Conservation (phyloP, 176 grass and related monocot species). For the Coix lacrymajobi region DNA sequence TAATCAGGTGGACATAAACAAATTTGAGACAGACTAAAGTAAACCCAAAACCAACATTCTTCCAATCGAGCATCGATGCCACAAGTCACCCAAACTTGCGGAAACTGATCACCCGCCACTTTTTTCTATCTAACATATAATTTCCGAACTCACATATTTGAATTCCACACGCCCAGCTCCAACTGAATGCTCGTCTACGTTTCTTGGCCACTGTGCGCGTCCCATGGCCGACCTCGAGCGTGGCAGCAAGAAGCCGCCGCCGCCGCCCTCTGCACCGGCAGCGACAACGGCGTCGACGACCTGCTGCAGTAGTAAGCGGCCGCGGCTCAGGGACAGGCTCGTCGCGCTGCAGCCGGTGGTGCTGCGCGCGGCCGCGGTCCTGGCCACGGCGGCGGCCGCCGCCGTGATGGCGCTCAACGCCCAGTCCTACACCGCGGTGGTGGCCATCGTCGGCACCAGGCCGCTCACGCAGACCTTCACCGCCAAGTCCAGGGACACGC, state of each 20-base stretch:
- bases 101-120: background rate
- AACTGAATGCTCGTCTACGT: background rate
- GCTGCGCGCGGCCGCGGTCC: slow-evolving; percentile 37
- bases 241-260: slow-evolving; percentile 18
- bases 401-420: slow-evolving; percentile 62
- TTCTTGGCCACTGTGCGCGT: background rate
- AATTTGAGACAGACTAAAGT: background rate
- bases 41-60: background rate
- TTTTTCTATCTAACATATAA: background rate
- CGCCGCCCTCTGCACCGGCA: background rate
- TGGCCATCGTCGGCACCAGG: slow-evolving; percentile 66
- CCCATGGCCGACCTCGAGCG: slow-evolving; percentile 53
- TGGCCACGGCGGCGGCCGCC: slow-evolving; percentile 43
- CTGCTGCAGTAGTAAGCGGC: background rate
- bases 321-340: slow-evolving; percentile 29
- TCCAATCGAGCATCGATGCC: background rate
- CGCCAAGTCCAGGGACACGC: slow-evolving; percentile 55
- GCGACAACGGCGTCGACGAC: background rate
- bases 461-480: slow-evolving; percentile 61
- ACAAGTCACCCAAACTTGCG: slow-evolving; percentile 32
- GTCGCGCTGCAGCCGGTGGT: slow-evolving; percentile 6
- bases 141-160: background rate
- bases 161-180: background rate
- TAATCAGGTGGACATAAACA: background rate
- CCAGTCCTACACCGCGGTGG: slow-evolving; percentile 49